phyloP scores from a whole-genome alignment of 1,139 yeast species.

The Lodderomyces theae region DNA sequence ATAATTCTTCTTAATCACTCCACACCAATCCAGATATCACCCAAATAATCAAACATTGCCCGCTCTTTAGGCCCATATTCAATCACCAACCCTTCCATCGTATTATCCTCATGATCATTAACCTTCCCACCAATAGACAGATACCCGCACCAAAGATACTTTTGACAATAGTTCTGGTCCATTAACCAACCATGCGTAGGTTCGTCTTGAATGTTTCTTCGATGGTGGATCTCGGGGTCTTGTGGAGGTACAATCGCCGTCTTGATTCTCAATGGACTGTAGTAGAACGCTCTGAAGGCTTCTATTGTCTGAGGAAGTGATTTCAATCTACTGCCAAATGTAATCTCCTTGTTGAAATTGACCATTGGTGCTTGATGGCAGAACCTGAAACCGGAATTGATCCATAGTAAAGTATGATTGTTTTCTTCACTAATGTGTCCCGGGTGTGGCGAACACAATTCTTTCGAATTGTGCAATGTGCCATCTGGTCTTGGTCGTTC shows the following conservation, averaged over 20 bases:
- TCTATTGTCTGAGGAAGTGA: slow-evolving; percentile 17
- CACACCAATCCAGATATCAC: slow-evolving; percentile 35
- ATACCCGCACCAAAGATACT: slow-evolving; percentile 46
- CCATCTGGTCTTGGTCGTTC: slow-evolving; percentile 22
- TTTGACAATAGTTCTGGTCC: slow-evolving; percentile 29
- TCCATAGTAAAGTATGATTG: slow-evolving; percentile 29
- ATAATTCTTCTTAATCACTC: too few species aligned
- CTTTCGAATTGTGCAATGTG: slow-evolving; percentile 21
- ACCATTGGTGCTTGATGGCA: slow-evolving; percentile 29
- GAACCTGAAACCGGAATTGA: slow-evolving; percentile 33
- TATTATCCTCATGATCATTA: slow-evolving; percentile 21
- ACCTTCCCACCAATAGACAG: slow-evolving; percentile 39
- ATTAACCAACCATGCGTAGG: slow-evolving; percentile 32
- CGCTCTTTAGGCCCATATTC: slow-evolving; percentile 22
- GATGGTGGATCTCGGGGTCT: slow-evolving; percentile 11
- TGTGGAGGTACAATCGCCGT: slow-evolving; percentile 35
- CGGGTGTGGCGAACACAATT: slow-evolving; percentile 46
- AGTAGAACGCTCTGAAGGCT: slow-evolving; percentile 22
- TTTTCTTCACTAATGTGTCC: slow-evolving; percentile 38
- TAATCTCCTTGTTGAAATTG: slow-evolving; percentile 25
- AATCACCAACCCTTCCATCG: slow-evolving; percentile 24
- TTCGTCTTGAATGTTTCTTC: slow-evolving; percentile 26
- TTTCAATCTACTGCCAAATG: slow-evolving; percentile 20
- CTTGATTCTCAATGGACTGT: slow-evolving; percentile 22
- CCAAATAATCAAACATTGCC: slow-evolving; percentile 27